A percentile compares a stretch with the other conserved stretches of the same genome.
Evolutionary conservation across 1,284 basidiomycete genomes (phyloP).

Genomic region (Ustilago bromivora): DNA sequence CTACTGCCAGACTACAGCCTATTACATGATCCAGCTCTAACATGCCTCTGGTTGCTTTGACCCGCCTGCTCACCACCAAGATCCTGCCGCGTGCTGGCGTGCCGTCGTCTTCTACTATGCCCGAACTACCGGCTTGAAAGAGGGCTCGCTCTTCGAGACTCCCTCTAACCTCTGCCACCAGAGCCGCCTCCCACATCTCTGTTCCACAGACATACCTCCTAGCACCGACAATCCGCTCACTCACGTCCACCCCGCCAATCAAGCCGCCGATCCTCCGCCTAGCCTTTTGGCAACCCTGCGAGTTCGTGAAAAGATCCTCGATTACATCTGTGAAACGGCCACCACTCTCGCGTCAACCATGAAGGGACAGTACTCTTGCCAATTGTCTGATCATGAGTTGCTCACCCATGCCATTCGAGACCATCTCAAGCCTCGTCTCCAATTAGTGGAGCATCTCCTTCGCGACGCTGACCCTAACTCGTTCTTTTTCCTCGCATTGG

Average conservation of each 20-base stretch:
- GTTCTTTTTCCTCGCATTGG: no score
- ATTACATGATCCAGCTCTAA: constrained; percentile 1
- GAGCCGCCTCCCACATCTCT: neutral
- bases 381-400: neutral
- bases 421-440: neutral
- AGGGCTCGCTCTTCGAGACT: neutral
- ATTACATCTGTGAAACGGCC: neutral
- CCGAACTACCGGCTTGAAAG: neutral
- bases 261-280: neutral
- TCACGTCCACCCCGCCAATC: neutral
- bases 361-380: neutral
- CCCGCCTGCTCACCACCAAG: neutral
- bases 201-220: neutral
- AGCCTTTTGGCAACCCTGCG: neutral
- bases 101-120: constrained; percentile 1
- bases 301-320: neutral
- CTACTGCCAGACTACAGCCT: constrained; percentile 6
- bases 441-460: neutral
- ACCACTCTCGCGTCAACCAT: neutral
- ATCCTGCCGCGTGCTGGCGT: neutral
- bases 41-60: constrained; percentile 2
- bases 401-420: neutral
- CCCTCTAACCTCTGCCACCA: neutral
- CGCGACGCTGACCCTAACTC: no score
- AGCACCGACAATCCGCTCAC: no score